Evolutionary conservation across 805 yeast genomes (phyloP), one percentile per base, ranked within the genome.

Genomic region (Clavispora santaluciae): DNA sequence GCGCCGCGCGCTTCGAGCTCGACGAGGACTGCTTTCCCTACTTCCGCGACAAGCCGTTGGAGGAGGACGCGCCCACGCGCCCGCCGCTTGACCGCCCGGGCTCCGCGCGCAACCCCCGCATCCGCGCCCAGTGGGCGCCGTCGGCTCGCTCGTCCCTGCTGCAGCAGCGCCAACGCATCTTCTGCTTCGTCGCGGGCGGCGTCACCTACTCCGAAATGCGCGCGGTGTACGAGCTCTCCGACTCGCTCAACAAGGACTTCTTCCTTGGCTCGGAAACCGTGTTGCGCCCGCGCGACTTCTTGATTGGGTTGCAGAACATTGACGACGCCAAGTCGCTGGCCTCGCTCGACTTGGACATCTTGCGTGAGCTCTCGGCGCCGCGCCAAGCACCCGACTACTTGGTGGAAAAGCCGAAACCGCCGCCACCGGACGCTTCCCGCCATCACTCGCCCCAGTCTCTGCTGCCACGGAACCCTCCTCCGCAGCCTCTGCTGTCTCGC

Each of bases 111-210:
- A 39, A 50, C 30, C 39, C 49, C 10, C 37, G 55, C 22, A 43
- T 50, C 22, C 50, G 50, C 30, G 55, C 55, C 4, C 46, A 51
- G 10, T 51, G 55, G 55, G 55, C 54, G 2, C 54, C 51, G 2
- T 22, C 45, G 9, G 38, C 51, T 6, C 46, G 57, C n/a, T 23
- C 44, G 8, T 38, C 45, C 13, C 22, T 41, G 10, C 22, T 38
- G 20, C 35, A 35, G 33, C 38, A 39, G 42, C 63, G 79, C 49
- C 96, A 87, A 56, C 69, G 93, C 37, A 69, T 90, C 6, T 76
- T 90, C 49, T 77, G 89, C 42, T 93, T 80, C 55, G 75, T 88
- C 21, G 83, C 95, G 2, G 99, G 99, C 17, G 99, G 98, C 7
- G 63, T 86, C 16, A 87, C 98, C 0, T 78, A 83, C 49, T 76